Conservation (phyloP, 371 early-diverging fungal genomes). For the Parasitella parasitica region DNA sequence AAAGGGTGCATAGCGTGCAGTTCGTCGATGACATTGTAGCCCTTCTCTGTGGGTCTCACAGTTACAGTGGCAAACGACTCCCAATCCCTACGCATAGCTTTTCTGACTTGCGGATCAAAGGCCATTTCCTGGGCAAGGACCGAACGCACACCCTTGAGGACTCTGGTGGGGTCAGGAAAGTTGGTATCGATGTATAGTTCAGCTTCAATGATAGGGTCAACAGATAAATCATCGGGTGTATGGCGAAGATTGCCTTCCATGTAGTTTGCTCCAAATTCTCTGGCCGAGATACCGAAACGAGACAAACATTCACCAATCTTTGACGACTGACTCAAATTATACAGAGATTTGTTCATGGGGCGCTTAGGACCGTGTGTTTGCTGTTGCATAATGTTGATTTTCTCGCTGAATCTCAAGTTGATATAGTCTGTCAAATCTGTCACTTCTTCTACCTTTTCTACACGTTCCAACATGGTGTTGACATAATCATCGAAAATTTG, state of each 20-base stretch:
- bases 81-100: slow-evolving; percentile 78
- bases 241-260: slow-evolving; percentile 55
- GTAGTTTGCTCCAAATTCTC: slow-evolving; percentile 69
- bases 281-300: slow-evolving; percentile 59
- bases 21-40: slow-evolving; percentile 72
- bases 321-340: slow-evolving; percentile 35
- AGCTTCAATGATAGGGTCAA: slow-evolving; percentile 66
- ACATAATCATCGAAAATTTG: slow-evolving; percentile 53
- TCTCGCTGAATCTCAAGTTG: slow-evolving; percentile 63
- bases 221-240: slow-evolving; percentile 53
- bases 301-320: slow-evolving; percentile 63
- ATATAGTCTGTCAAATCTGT: slow-evolving; percentile 77
- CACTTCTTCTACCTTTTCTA: slow-evolving; percentile 70
- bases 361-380: slow-evolving; percentile 47
- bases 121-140: slow-evolving; percentile 79
- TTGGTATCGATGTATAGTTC: slow-evolving; percentile 48
- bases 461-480: slow-evolving; percentile 44
- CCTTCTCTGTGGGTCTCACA: slow-evolving; percentile 84
- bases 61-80: slow-evolving; percentile 67
- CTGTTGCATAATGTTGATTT: slow-evolving; percentile 55
- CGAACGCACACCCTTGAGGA: slow-evolving; percentile 67
- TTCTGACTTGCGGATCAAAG: slow-evolving; percentile 80
- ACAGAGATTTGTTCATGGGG: slow-evolving; percentile 38
- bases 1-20: slow-evolving; percentile 82
- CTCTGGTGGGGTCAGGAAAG: slow-evolving; percentile 58